phyloP scores from a whole-genome alignment of 345 rosid genomes.

The Capsella bursapastoris region DNA sequence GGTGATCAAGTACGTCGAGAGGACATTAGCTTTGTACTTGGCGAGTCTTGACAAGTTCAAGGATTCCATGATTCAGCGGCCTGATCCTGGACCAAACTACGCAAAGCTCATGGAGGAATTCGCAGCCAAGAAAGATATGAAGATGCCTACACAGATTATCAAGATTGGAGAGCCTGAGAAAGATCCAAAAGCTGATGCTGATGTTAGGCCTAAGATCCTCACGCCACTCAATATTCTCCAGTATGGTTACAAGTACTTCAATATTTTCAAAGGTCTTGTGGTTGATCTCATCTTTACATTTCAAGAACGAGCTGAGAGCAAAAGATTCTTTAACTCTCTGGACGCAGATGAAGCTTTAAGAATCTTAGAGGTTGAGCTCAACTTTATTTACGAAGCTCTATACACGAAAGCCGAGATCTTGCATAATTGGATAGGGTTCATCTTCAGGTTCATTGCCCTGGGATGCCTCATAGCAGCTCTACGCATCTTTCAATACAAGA shows the following conservation, averaged over 20 bases:
- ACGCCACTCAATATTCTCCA: constrained; percentile 20
- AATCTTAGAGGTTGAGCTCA: constrained; percentile 52
- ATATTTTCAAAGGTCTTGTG: constrained; percentile 36
- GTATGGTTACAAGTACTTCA: constrained; percentile 41
- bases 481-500: constrained; percentile 19
- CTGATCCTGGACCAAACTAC: constrained; percentile 41
- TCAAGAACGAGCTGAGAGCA: constrained; percentile 34
- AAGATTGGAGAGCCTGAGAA: constrained; percentile 44
- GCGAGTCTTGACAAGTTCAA: constrained; percentile 48
- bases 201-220: background rate
- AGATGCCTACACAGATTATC: constrained; percentile 30
- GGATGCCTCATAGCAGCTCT: constrained; percentile 34
- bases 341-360: constrained; percentile 37
- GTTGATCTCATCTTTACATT: constrained; percentile 40
- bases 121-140: constrained; percentile 19
- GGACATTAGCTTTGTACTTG: constrained; percentile 46
- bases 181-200: constrained; percentile 14
- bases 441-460: constrained; percentile 28
- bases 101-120: constrained; percentile 35
- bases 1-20: constrained; percentile 53
- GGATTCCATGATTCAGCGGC: constrained; percentile 34
- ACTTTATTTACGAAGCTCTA: constrained; percentile 48
- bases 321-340: constrained; percentile 21
- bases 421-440: constrained; percentile 26
- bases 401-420: constrained; percentile 47